Evolutionary conservation across 2,329 filamentous ascomycete genomes (phyloP).

Genomic region (Fusarium chaquense): DNA sequence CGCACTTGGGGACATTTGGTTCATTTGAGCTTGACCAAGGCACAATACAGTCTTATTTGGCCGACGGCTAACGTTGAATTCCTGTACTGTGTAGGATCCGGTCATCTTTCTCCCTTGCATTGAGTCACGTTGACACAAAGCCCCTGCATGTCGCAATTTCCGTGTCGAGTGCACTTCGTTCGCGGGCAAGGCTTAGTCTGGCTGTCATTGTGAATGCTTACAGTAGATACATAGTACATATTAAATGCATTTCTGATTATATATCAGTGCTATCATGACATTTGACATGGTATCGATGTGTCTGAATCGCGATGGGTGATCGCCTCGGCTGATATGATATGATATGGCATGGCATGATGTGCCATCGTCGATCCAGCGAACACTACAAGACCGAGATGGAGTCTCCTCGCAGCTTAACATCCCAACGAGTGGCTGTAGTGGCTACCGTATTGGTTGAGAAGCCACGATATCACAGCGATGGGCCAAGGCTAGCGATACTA

Average conservation of each 20-base stretch:
- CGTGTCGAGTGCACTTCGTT: conserved; percentile 12
- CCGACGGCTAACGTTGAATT: conserved; percentile 13
- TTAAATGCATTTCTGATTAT: conserved; percentile 11
- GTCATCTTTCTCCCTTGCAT: conserved; percentile 26
- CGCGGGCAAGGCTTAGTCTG: conserved; percentile 26
- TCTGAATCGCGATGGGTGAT: conserved; percentile 18
- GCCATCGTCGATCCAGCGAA: conserved; percentile 33
- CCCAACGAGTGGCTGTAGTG: conserved; percentile 4
- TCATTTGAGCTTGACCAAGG: conserved; percentile 4
- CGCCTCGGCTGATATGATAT: conserved; percentile 3
- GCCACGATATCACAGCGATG: conserved; percentile 12
- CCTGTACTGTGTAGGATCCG: background rate
- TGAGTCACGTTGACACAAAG: conserved; percentile 36
- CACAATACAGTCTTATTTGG: conserved; percentile 8
- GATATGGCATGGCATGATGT: background rate
- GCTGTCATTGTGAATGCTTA: background rate
- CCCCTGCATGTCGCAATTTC: conserved; percentile 38
- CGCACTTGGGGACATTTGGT: background rate
- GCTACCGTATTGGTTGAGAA: conserved; percentile 14
- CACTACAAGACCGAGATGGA: conserved; percentile 6
- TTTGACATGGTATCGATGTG: background rate
- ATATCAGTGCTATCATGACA: background rate
- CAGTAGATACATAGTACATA: background rate
- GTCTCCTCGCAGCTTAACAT: conserved; percentile 14
- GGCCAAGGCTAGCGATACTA: conserved; percentile 12